Evolutionary conservation across 2,329 filamentous ascomycete species (phyloP).

Genomic region (Trichoderma aggressivum): DNA sequence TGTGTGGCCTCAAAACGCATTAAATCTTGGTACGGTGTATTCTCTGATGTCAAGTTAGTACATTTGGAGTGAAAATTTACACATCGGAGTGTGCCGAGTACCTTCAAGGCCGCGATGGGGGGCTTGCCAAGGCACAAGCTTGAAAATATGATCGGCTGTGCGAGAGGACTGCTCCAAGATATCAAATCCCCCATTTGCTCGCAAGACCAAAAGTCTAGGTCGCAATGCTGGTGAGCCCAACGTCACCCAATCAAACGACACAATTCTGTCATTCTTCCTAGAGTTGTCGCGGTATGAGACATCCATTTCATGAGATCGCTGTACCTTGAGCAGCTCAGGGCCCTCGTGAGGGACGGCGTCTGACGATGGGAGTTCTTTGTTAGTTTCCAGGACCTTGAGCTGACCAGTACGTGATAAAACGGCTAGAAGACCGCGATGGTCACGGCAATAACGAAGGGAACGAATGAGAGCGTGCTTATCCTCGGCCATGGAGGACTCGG

Average conservation of each 20-base stretch:
- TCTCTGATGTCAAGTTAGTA: conserved; percentile 36
- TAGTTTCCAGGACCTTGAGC: conserved; percentile 58
- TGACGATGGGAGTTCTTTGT: conserved; percentile 48
- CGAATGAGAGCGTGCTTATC: conserved; percentile 60
- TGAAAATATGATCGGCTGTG: conserved; percentile 56
- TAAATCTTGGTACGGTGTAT: conserved; percentile 50
- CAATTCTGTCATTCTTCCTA: conserved; percentile 57
- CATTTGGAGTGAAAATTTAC: background rate
- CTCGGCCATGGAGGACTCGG: conserved; percentile 47
- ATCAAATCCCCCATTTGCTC: conserved; percentile 59
- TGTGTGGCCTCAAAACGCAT: conserved; percentile 59
- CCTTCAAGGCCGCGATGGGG: conserved; percentile 57
- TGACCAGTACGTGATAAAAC: conserved; percentile 62
- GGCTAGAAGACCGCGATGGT: conserved; percentile 58
- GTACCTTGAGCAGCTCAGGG: conserved; percentile 58
- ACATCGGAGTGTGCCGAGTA: conserved; percentile 26
- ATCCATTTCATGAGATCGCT: conserved; percentile 60
- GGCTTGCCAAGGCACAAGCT: conserved; percentile 58
- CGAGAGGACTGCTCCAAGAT: conserved; percentile 60
- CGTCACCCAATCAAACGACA: conserved; percentile 67
- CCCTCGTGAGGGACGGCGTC: conserved; percentile 41
- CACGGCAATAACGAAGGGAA: conserved; percentile 60
- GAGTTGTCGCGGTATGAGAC: conserved; percentile 51
- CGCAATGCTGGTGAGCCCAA: conserved; percentile 53
- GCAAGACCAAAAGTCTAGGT: conserved; percentile 57